Conservation (phyloP, 2,329 filamentous ascomycete species). For the Amauroascus niger region DNA sequence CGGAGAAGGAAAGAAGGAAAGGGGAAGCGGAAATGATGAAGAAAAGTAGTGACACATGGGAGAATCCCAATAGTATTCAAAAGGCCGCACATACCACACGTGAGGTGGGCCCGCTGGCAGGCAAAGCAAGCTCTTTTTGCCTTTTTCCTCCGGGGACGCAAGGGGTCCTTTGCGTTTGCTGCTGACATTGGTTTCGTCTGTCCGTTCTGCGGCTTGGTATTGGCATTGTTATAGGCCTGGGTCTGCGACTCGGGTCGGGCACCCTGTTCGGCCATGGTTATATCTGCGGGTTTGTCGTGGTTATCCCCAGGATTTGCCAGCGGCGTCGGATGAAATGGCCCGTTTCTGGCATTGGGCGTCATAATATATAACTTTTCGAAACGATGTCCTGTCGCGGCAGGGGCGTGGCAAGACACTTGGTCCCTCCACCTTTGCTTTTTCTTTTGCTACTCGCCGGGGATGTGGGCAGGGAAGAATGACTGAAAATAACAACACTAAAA, state of each 20-base stretch:
- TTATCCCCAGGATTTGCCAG: slow-evolving; percentile 26
- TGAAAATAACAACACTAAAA: neutral
- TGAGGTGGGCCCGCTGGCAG: slow-evolving; percentile 93
- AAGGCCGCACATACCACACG: slow-evolving; percentile 68
- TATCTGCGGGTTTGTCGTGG: neutral
- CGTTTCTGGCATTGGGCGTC: slow-evolving; percentile 30
- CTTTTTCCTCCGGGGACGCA: slow-evolving; percentile 86
- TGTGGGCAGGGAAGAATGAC: neutral
- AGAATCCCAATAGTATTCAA: neutral
- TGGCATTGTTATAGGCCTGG: slow-evolving; percentile 26
- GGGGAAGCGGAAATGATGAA: neutral
- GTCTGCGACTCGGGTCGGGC: slow-evolving; percentile 38
- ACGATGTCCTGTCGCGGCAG: slow-evolving; percentile 1
- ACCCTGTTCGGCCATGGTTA: slow-evolving; percentile 28
- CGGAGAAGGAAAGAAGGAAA: neutral
- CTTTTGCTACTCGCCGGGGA: neutral
- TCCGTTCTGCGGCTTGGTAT: slow-evolving; percentile 53
- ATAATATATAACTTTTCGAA: slow-evolving; percentile 24
- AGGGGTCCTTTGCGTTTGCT: slow-evolving; percentile 69
- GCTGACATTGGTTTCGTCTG: slow-evolving; percentile 39
- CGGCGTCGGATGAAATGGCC: slow-evolving; percentile 28
- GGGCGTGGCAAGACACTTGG: neutral
- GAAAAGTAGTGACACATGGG: slow-evolving; percentile 11
- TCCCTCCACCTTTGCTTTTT: neutral
- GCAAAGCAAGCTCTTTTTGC: slow-evolving; percentile 90